These are phyloP conservation scores for Hemileccinum rubropunctum DNA, from an alignment of 768 basidiomycete species.

Conservation along the genomic window DNA sequence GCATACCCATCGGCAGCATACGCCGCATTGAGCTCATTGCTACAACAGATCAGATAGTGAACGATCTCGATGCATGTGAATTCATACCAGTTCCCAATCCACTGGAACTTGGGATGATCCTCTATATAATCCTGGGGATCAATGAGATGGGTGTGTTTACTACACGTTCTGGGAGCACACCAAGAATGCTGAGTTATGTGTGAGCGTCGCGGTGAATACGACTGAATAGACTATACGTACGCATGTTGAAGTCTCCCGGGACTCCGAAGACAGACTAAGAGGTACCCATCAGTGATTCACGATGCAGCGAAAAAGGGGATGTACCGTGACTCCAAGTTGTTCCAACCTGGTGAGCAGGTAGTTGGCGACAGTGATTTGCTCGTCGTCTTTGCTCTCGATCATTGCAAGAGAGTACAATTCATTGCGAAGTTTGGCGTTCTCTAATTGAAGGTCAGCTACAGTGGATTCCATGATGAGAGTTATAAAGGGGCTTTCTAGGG, in stretches of 20 bases:
- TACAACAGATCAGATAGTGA: slow-evolving; percentile 24
- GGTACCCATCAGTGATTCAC: not conserved
- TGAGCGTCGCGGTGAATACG: slow-evolving; percentile 1
- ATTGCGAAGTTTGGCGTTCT: slow-evolving; percentile 46
- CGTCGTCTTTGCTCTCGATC: slow-evolving; percentile 26
- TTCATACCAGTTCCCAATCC: slow-evolving; percentile 81
- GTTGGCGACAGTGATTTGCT: slow-evolving; percentile 51
- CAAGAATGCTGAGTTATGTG: slow-evolving; percentile 22
- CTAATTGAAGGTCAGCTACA: slow-evolving; percentile 35
- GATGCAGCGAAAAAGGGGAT: slow-evolving; percentile 7
- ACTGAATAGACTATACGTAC: slow-evolving; percentile 20
- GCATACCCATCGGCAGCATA: slow-evolving; percentile 96
- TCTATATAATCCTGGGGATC: slow-evolving; percentile 72
- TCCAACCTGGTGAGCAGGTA: slow-evolving; percentile 63
- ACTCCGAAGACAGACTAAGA: slow-evolving; percentile 75
- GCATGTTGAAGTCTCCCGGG: slow-evolving; percentile 84
- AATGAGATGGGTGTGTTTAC: not conserved
- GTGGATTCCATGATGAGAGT: slow-evolving; percentile 18
- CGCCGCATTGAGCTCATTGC: slow-evolving; percentile 82
- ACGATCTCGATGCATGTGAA: not conserved
- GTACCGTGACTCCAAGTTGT: slow-evolving; percentile 62
- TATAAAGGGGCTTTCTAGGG: not conserved
- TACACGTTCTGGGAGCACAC: slow-evolving; percentile 12
- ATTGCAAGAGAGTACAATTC: slow-evolving; percentile 43
- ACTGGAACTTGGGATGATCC: slow-evolving; percentile 70